phyloP scores from a whole-genome alignment of 805 yeast genomes.

The Pichia membranifaciens region DNA sequence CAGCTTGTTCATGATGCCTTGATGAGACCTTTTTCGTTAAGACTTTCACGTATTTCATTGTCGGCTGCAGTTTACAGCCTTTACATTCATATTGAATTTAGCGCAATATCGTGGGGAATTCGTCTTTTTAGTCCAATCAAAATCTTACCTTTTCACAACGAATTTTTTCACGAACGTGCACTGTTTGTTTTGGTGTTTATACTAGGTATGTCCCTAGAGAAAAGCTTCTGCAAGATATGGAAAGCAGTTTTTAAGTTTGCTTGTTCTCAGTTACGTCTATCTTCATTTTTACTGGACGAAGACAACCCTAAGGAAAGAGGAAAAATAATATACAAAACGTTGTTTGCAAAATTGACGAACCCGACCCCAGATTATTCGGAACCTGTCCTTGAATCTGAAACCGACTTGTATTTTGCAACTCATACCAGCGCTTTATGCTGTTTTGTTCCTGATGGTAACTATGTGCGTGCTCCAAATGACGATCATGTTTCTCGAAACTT shows the following conservation, averaged over 20 bases:
- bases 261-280: slow-evolving; percentile 56
- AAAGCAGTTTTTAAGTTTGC: slow-evolving; percentile 46
- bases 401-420: slow-evolving; percentile 37
- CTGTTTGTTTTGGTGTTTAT: slow-evolving; percentile 11
- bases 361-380: slow-evolving; percentile 40
- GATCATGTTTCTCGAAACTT: slow-evolving; percentile 68
- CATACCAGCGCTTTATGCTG: slow-evolving; percentile 42
- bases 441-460: slow-evolving; percentile 75
- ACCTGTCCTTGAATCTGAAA: slow-evolving; percentile 49
- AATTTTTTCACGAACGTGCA: slow-evolving; percentile 5
- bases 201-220: slow-evolving; percentile 1
- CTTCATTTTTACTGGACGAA: slow-evolving; percentile 71
- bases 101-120: slow-evolving; percentile 49
- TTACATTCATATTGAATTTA: slow-evolving; percentile 72
- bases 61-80: slow-evolving; percentile 71
- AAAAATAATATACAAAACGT: slow-evolving; percentile 48
- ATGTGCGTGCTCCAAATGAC: slow-evolving; percentile 79
- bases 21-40: slow-evolving; percentile 66
- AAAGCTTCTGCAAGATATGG: slow-evolving; percentile 40
- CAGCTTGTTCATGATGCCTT: slow-evolving; percentile 83
- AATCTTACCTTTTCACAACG: slow-evolving; percentile 23
- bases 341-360: slow-evolving; percentile 34
- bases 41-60: slow-evolving; percentile 63
- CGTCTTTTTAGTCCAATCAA: slow-evolving; percentile 33
- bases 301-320: slow-evolving; percentile 70